Conservation (phyloP, 2,329 filamentous ascomycete species). For the Zymoseptoria ardabiliae region DNA sequence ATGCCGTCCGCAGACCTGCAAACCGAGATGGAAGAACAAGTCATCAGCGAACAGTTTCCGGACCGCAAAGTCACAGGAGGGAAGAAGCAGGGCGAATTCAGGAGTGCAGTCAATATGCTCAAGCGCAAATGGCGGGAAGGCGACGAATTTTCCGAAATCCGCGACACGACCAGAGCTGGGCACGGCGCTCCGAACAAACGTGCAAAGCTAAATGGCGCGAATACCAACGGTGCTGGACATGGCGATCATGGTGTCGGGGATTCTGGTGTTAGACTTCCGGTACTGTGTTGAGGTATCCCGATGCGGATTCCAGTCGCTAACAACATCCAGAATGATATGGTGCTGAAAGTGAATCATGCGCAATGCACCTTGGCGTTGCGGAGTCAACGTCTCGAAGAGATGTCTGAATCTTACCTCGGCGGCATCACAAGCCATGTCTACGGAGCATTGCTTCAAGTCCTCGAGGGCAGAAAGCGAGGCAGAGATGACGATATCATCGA, state of each 20-base stretch:
- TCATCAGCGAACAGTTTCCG: conserved; percentile 49
- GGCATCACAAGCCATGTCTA: conserved; percentile 72
- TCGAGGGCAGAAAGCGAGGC: conserved; percentile 61
- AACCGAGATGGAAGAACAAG: conserved; percentile 53
- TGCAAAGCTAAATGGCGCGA: conserved; percentile 26
- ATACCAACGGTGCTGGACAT: conserved; percentile 25
- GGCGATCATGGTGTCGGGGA: conserved; percentile 17
- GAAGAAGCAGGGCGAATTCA: conserved; percentile 60
- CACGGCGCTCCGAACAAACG: conserved; percentile 25
- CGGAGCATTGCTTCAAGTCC: conserved; percentile 58
- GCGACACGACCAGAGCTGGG: conserved; percentile 21
- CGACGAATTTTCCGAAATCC: conserved; percentile 27
- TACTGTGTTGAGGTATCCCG: conserved; percentile 24
- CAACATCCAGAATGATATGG: conserved; percentile 54
- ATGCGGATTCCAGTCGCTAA: conserved; percentile 19
- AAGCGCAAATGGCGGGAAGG: conserved; percentile 45
- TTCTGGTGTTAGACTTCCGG: conserved; percentile 28
- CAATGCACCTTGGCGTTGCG: conserved; percentile 78
- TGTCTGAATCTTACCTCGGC: conserved; percentile 64
- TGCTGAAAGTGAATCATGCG: conserved; percentile 75
- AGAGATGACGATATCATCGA: conserved; percentile 54
- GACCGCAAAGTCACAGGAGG: conserved; percentile 49
- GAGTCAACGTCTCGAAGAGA: conserved; percentile 66
- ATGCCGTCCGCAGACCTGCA: conserved; percentile 50
- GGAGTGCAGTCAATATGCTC: conserved; percentile 50